phyloP scores from a whole-genome alignment of 495 filamentous ascomycete species.

The Aspergillus incahuasiensis region DNA sequence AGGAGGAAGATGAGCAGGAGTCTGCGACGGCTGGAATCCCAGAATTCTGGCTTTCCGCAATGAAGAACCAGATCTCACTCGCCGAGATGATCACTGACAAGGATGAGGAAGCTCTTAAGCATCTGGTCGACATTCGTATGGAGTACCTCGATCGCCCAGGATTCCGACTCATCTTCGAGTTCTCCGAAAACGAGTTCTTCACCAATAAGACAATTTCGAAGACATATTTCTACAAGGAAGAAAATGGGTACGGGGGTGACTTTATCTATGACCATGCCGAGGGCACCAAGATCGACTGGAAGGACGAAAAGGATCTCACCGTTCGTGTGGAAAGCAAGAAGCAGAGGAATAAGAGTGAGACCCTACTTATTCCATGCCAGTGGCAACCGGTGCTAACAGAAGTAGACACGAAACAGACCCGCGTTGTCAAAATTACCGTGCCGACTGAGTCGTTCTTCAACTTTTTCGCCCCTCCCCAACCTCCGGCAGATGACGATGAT shows the following conservation, averaged over 20 bases:
- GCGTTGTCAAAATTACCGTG: constrained; percentile 97
- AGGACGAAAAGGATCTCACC: constrained; percentile 85
- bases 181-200: constrained; percentile 92
- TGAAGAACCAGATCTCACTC: constrained; percentile 97
- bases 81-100: constrained; percentile 97
- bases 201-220: constrained; percentile 95
- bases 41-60: constrained; percentile 98
- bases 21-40: constrained; percentile 73
- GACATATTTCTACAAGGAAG: constrained; percentile 98
- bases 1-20: constrained; percentile 46
- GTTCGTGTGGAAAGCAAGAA: constrained; percentile 98
- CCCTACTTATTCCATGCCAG: not conserved
- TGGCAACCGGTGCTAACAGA: not conserved
- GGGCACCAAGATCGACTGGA: constrained; percentile 98
- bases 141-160: constrained; percentile 97
- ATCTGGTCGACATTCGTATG: constrained; percentile 93
- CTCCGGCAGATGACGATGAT: constrained; percentile 68
- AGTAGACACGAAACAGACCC: constrained; percentile 95
- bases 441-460: constrained; percentile 99
- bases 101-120: constrained; percentile 88
- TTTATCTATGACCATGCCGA: constrained; percentile 99
- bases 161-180: constrained; percentile 97
- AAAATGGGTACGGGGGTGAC: constrained; percentile 96
- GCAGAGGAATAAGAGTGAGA: constrained; percentile 97
- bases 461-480: constrained; percentile 95